These are phyloP conservation scores for Hylodesmum podocarpum DNA, from an alignment of 306 rosid genomes.

Conservation along the genomic window DNA sequence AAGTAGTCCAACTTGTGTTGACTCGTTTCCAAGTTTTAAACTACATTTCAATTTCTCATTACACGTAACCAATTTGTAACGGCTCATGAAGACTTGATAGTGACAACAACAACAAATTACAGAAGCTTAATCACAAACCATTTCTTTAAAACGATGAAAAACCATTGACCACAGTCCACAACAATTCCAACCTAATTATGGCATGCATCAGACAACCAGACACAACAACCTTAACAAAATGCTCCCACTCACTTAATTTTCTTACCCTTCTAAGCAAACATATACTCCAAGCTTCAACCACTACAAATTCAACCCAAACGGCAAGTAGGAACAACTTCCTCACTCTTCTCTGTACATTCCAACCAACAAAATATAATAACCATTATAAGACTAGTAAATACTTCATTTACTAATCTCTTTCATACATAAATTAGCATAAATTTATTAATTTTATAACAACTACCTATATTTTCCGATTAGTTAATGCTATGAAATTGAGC, in stretches of 20 bases:
- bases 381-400: not conserved
- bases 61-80: not conserved
- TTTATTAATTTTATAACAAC: not conserved
- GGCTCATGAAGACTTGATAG: conserved; percentile 21
- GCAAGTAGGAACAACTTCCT: not conserved
- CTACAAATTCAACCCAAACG: not conserved
- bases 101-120: conserved; percentile 4
- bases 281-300: not conserved
- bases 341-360: not conserved
- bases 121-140: not conserved
- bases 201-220: conserved; percentile 14
- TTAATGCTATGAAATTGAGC: not conserved
- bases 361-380: not conserved
- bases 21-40: not conserved
- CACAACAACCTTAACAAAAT: conserved; percentile 37
- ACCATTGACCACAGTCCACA: conserved; percentile 27
- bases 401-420: not conserved
- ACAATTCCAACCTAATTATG: conserved; percentile 23
- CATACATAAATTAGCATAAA: not conserved
- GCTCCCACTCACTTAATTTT: conserved; percentile 4
- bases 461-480: not conserved
- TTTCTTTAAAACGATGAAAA: not conserved
- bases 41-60: not conserved
- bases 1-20: not conserved
- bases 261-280: conserved; percentile 13